Evolutionary conservation across 768 basidiomycete genomes (phyloP), one percentile per base, ranked within the genome.

Genomic region (Suillus subaureus): DNA sequence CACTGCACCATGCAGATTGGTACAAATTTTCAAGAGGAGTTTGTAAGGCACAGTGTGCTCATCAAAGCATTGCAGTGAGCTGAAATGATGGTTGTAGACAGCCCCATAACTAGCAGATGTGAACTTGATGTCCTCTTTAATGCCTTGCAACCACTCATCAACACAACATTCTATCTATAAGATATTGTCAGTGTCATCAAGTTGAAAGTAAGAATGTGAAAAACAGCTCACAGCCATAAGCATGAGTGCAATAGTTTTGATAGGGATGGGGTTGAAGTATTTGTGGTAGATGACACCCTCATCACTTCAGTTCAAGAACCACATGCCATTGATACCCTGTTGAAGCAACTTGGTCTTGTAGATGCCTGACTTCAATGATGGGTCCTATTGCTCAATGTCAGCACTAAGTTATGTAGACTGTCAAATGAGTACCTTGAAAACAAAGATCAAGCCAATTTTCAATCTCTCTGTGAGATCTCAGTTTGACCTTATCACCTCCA

Each of bases 31-130:
- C 1, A 1, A 16, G 52, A 54, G 52, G 16, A 67, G 51, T 28
- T 45, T 52, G 26, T 65, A 67, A 23, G 16, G 26, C 0, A 6
- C 47, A 0, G 66, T 67, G 42, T 26, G 66, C 45, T 68, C 49
- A 9, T 55, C 26, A 33, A 68, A 68, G 28, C 13, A 16, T 9
- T 54, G 49, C 35, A 68, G n/a, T 31, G 37, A 43, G 28, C n/a
- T 39, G 23, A 68, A 16, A 62, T 68, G 67, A 31, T 26, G 16
- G 6, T 28, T n/a, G 49, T 57, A 68, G 40, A 66, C 8, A 23
- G 52, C 45, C 8, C 61, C 49, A 15, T 51, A 51, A 51, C 13
- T 2, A 51, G 49, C 23, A 7, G 23, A 51, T 3, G 13, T 51
- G 49, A 51, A 51, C 23, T 51, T 51, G 13, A 49, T 49, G 12